These are phyloP conservation scores for Papiliotrema terrestris DNA, from an alignment of 1,284 basidiomycete species.

Conservation along the genomic window DNA sequence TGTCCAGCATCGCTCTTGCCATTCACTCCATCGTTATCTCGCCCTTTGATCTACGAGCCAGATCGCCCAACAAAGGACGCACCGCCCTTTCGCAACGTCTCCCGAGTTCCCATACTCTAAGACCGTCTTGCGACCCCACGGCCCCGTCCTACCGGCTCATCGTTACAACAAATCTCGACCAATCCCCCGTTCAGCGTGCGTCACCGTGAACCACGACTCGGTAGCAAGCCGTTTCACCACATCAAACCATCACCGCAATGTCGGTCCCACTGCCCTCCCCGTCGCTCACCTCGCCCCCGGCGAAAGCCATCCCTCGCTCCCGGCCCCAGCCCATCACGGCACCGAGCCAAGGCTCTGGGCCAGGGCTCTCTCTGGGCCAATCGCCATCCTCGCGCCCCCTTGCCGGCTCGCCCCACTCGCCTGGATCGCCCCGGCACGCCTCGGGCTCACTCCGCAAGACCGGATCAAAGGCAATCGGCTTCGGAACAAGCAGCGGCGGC, in stretches of 20 bases:
- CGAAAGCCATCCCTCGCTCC: slow-evolving; percentile 34
- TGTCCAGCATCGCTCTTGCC: no score
- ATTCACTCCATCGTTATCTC: no score
- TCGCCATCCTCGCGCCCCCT: not conserved
- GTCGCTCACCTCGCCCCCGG: slow-evolving; percentile 17
- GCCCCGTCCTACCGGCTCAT: no score
- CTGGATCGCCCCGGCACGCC: slow-evolving; percentile 1
- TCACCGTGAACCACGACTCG: no score
- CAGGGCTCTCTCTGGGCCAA: not conserved
- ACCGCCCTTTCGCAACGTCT: not conserved
- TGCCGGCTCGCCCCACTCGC: not conserved
- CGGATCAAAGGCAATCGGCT: slow-evolving; percentile 3
- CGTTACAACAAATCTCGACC: no score
- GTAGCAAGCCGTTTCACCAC: no score
- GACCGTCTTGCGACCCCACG: no score
- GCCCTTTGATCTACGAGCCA: no score
- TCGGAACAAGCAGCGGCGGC: not conserved
- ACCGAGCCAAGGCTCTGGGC: not conserved
- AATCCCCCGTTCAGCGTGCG: no score
- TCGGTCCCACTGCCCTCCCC: slow-evolving; percentile 37
- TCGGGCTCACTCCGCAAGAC: not conserved
- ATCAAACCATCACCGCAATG: slow-evolving; percentile 12
- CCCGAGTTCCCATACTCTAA: no score
- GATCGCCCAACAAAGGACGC: not conserved
- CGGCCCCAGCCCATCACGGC: slow-evolving; percentile 31